Base-by-base conservation (phyloP, 768 basidiomycete genomes). In the Trametes gibbosa region DNA sequence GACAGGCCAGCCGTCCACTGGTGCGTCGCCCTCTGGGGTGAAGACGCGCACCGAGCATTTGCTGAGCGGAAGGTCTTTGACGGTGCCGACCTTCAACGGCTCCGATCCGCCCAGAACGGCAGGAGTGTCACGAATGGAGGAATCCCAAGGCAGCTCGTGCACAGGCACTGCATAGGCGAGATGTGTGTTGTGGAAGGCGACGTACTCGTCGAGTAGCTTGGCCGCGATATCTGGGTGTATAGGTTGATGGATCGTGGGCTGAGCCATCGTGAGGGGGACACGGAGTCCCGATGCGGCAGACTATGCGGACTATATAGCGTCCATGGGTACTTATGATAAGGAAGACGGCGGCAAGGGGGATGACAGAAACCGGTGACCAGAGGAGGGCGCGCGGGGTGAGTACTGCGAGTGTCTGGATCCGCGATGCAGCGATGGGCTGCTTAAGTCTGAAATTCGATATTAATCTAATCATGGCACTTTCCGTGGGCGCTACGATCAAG, bases 171-270 rank as follows among this genome's bases (percentile, higher is more conserved):
- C 64, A 63, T 82, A 70, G 1, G 75, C 69, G 16, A 87, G 65
- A 43, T 78, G 65, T 21, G 72, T 66, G 62, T 82, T 83, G 69
- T 89, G 85, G 69, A 86, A 87, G 17, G 74, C 77, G 42, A 83
- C 72, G 64, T 89, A 91, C 70, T 89, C 84, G 16, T 85, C 81
- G 67, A 88, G 85, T 50, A 90, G 79, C 48, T 75, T 78, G 1
- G 74, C 65, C 17, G 84, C 68, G 60, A 89, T 74, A 1, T 82
- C 81, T 12, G 85, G 83, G 63, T 89, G 80, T n/a, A 91, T 74
- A 24, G 86, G 84, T 61, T 85, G 79, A 53, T 65, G 62, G 40
- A 74, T 47, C 42, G 53, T 58, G 48, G 53, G 55, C 24, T 63
- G 63, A 42, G 63, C 45, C 34, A 61, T 58, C 10, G 40, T 34